Evolutionary conservation across 306 rosid genomes (phyloP).

Genomic region (Begonia masoniana): DNA sequence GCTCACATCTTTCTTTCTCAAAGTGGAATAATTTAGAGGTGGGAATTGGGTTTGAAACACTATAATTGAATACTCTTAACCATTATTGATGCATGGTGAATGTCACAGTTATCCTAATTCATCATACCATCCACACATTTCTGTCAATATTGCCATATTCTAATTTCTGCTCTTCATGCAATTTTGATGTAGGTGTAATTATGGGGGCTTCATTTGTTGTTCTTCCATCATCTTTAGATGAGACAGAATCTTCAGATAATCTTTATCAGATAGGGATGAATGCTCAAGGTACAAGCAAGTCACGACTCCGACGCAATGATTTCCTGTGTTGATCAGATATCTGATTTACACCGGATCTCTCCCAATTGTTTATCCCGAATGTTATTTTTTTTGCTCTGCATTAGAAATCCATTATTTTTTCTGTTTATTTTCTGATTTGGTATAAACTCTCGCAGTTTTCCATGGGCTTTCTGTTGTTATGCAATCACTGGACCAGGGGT

Average conservation of each 20-base stretch:
- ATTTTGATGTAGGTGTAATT: constrained; percentile 38
- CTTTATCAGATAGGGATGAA: constrained; percentile 40
- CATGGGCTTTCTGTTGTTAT: constrained; percentile 17
- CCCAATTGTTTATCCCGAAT: constrained; percentile 3
- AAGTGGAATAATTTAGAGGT: no score
- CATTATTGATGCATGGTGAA: no score
- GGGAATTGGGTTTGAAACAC: no score
- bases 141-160: neutral
- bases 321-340: neutral
- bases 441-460: constrained; percentile 11
- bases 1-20: no score
- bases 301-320: constrained; percentile 7
- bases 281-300: constrained; percentile 37
- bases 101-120: no score
- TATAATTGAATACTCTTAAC: no score
- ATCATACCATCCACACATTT: no score
- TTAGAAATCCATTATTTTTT: constrained; percentile 11
- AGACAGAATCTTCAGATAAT: constrained; percentile 36
- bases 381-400: constrained; percentile 1
- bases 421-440: constrained; percentile 7
- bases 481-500: constrained; percentile 20
- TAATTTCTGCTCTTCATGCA: constrained; percentile 6
- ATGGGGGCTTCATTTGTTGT: constrained; percentile 54
- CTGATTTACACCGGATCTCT: neutral
- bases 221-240: constrained; percentile 33